Conservation (phyloP, 768 basidiomycete genomes). For the Phlebiopsis gigantea region DNA sequence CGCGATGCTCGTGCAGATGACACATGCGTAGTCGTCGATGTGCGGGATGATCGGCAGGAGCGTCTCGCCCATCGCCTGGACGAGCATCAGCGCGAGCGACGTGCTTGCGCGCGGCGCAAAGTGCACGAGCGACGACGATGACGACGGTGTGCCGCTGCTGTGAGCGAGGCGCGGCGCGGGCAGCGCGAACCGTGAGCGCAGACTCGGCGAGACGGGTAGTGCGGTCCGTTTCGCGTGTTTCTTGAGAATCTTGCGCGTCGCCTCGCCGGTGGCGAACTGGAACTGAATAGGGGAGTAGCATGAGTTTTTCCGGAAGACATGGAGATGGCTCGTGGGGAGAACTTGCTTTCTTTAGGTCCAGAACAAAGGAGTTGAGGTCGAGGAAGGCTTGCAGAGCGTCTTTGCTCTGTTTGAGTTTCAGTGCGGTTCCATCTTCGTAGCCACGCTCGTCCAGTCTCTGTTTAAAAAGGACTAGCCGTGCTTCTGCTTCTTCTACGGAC, state of each 20-base stretch:
- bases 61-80: conserved; percentile 78
- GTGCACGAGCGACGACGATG: conserved; percentile 5
- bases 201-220: conserved; percentile 52
- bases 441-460: conserved; percentile 42
- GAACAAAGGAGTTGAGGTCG: conserved; percentile 66
- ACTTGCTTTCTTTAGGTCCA: conserved; percentile 74
- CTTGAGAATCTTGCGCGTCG: conserved; percentile 89
- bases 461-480: conserved; percentile 63
- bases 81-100: conserved; percentile 57
- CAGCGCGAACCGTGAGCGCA: conserved; percentile 15
- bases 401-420: conserved; percentile 43
- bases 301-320: not conserved
- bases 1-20: conserved; percentile 85
- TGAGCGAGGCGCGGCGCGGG: not conserved
- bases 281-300: conserved; percentile 43
- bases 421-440: conserved; percentile 37
- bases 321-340: not conserved
- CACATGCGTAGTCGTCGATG: conserved; percentile 80
- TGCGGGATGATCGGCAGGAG: conserved; percentile 77
- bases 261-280: conserved; percentile 80
- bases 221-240: conserved; percentile 91
- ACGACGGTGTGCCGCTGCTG: not conserved
- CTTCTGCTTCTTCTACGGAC: conserved; percentile 63
- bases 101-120: conserved; percentile 15
- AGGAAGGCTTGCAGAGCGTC: conserved; percentile 45